phyloP scores from a whole-genome alignment of 768 basidiomycete species.

The Boletus rex-veris region DNA sequence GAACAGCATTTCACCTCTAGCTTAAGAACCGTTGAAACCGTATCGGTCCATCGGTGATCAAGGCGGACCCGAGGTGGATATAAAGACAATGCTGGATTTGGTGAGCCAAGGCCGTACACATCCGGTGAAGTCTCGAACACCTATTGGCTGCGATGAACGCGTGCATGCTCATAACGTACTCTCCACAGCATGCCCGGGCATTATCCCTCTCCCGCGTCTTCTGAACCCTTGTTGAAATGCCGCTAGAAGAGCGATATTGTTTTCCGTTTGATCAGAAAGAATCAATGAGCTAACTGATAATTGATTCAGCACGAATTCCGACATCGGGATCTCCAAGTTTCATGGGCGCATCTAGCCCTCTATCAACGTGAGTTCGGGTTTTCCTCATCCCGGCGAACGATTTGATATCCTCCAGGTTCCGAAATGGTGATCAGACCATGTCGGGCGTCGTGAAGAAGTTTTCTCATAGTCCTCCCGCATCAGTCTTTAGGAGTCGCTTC shows the following conservation, averaged over 20 bases:
- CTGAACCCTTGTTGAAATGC: not conserved
- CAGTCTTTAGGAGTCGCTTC: too few species aligned
- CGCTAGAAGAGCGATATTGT: not conserved
- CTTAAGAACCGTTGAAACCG: not conserved
- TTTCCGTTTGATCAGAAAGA: not conserved
- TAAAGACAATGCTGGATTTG: not conserved
- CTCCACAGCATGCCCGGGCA: not conserved
- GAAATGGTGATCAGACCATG: not conserved
- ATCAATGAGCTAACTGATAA: not conserved
- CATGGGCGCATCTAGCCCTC: slow-evolving; percentile 7
- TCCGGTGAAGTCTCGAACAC: not conserved
- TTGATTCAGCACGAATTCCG: slow-evolving; percentile 1
- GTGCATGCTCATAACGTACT: not conserved
- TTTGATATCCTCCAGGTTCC: slow-evolving; percentile 1
- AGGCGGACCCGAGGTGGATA: slow-evolving; percentile 1
- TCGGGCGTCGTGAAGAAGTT: not conserved
- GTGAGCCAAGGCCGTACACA: not conserved
- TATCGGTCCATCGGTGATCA: slow-evolving; percentile 8
- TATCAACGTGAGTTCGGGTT: slow-evolving; percentile 1
- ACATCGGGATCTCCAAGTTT: not conserved
- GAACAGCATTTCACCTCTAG: not conserved
- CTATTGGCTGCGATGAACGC: not conserved
- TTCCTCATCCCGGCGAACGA: not conserved
- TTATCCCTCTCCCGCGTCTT: not conserved
- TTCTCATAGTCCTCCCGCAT: not conserved